Evolutionary conservation across 2,329 filamentous ascomycete species (phyloP), one percentile per base, ranked within the genome.

Genomic region (Trichoderma sp.): DNA sequence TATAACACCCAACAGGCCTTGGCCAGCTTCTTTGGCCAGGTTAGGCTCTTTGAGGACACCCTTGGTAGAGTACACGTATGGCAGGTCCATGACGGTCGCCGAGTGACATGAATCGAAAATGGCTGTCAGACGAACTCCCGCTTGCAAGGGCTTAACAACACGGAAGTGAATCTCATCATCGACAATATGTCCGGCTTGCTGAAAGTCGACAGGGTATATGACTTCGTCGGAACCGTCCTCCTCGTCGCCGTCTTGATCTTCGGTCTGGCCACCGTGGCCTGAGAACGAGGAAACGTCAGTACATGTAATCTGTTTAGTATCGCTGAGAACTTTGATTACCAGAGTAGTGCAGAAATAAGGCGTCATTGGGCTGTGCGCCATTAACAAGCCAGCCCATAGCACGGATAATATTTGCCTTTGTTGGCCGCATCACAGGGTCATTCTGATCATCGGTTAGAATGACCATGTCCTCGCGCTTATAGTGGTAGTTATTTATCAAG

Each of bases 51-150:
- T 94, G 81, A 93, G 87, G 51, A 92, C 85, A 77, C 91, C 91
- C 81, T 92, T 90, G 71, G 91, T 94, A 69, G 89, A 91, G 85
- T 94, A 94, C 70, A 93, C 86, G 81, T 93, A 94, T 7, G 91
- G 91, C 68, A 94, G 83, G 75, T 94, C 91, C 79, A 94, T 84
- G 51, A 89, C 90, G 4, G 91, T 92, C 51, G 91, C 91, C 0
- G 91, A 93, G 80, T 94, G 91, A 79, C 91, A 94, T 6, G 90
- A 92, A 79, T 94, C 91, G 79, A 94, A 94, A 76, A 94, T 93
- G 75, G 91, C 90, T 1, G 91, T 94, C 68, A 93, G 81, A 82
- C 95, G 91, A 34, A 97, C 95, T 75, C 96, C 96, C 2, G 93
- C 86, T 74, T 89, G 86, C 16, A 99, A 85, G 4, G 92, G 86